Percentiles rank a stretch among this genome's conserved stretches.
These are phyloP conservation scores for Ramalina peruviana DNA, from an alignment of 495 filamentous ascomycete species.

Conservation along the genomic window DNA sequence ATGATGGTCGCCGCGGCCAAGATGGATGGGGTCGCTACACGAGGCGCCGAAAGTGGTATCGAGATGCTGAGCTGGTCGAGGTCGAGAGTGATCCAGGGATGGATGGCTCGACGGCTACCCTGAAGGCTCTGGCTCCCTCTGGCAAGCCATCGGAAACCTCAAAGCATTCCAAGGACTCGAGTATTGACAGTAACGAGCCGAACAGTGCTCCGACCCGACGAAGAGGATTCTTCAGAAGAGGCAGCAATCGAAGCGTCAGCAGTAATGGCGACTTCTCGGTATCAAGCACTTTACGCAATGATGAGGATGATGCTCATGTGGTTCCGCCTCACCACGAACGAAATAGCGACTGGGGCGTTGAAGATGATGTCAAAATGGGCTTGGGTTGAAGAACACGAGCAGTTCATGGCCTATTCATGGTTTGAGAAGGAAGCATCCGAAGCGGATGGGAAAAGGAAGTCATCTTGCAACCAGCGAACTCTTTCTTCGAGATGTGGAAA, in stretches of 20 bases:
- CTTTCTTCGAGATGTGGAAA: neutral
- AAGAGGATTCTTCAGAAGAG: conserved; percentile 20
- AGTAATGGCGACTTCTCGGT: conserved; percentile 30
- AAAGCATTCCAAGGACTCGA: conserved; percentile 21
- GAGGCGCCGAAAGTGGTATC: conserved; percentile 84
- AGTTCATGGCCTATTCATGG: neutral
- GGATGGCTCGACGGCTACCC: conserved; percentile 24
- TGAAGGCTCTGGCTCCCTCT: conserved; percentile 15
- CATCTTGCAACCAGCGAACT: neutral
- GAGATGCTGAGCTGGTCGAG: conserved; percentile 91
- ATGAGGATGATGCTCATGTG: conserved; percentile 31
- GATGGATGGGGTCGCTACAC: conserved; percentile 96
- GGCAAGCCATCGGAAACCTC: conserved; percentile 8
- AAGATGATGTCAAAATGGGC: conserved; percentile 41
- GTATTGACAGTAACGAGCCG: conserved; percentile 15
- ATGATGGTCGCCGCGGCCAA: conserved; percentile 71
- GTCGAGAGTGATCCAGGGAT: conserved; percentile 31
- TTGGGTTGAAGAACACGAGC: conserved; percentile 26
- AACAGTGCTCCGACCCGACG: conserved; percentile 23
- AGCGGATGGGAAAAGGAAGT: neutral
- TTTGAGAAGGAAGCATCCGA: too few relatives aligned
- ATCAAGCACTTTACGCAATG: conserved; percentile 29
- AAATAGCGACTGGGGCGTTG: conserved; percentile 31
- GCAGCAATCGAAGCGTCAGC: conserved; percentile 15
- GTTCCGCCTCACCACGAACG: conserved; percentile 23